phyloP scores from a whole-genome alignment of 495 filamentous ascomycete species.

The Darksidea phi region DNA sequence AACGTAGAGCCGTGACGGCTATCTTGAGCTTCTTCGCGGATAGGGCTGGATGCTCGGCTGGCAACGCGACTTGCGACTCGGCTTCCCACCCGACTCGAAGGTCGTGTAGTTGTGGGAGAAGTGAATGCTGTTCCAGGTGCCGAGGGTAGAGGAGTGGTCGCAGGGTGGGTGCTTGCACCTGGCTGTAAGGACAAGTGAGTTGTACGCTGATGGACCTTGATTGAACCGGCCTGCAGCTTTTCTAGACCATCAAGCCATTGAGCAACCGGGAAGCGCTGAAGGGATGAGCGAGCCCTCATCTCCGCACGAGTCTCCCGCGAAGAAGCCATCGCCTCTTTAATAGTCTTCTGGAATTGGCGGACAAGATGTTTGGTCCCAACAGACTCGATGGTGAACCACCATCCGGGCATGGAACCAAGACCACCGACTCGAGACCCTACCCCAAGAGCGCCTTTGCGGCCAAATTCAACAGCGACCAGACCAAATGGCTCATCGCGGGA shows the following conservation, averaged over 20 bases:
- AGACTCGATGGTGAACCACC: conserved; percentile 70
- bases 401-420: conserved; percentile 78
- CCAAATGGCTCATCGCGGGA: conserved; percentile 80
- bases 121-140: conserved; percentile 6
- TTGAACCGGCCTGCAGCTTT: conserved; percentile 42
- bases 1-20: background rate
- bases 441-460: conserved; percentile 72
- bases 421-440: conserved; percentile 68
- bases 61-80: conserved; percentile 7
- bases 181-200: background rate
- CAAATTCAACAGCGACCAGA: conserved; percentile 78
- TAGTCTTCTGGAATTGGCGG: conserved; percentile 69
- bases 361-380: conserved; percentile 67
- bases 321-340: conserved; percentile 64
- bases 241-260: conserved; percentile 47
- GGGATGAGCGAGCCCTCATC: conserved; percentile 75
- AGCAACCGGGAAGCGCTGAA: conserved; percentile 68
- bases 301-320: conserved; percentile 57
- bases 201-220: conserved; percentile 29
- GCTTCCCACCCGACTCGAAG: conserved; percentile 17
- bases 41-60: conserved; percentile 21
- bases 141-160: conserved; percentile 13
- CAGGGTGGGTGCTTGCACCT: conserved; percentile 22
- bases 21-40: conserved; percentile 12
- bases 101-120: conserved; percentile 11